Evolutionary conservation across 495 filamentous ascomycete species (phyloP).

Genomic region (Paragyromitra xinjiangensis): DNA sequence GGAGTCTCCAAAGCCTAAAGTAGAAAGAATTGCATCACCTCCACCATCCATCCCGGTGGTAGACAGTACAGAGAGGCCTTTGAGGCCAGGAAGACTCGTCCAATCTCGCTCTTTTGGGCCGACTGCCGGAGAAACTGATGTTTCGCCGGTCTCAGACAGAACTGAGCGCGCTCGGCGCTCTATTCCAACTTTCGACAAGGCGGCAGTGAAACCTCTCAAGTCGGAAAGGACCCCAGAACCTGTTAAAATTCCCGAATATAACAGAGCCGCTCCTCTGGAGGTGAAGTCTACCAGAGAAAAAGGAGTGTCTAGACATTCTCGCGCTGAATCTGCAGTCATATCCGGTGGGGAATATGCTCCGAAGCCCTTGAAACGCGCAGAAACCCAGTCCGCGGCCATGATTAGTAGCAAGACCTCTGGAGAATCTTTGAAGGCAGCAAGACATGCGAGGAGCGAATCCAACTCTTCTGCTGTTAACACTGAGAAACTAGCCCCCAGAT

Average conservation of each 20-base stretch:
- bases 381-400: constrained; percentile 31
- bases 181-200: constrained; percentile 41
- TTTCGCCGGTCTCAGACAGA: background rate
- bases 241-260: constrained; percentile 45
- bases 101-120: constrained; percentile 36
- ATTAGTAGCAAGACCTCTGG: constrained; percentile 34
- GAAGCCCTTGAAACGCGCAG: constrained; percentile 36
- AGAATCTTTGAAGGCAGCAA: constrained; percentile 38
- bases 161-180: constrained; percentile 34
- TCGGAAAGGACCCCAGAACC: constrained; percentile 37
- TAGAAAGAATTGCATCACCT: constrained; percentile 10
- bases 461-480: constrained; percentile 22
- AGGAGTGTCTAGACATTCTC: constrained; percentile 35
- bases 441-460: constrained; percentile 32
- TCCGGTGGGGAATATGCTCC: constrained; percentile 5
- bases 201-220: constrained; percentile 8
- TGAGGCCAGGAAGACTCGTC: constrained; percentile 20
- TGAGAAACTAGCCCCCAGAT: constrained; percentile 34
- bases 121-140: constrained; percentile 10
- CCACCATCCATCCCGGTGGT: constrained; percentile 1
- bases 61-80: constrained; percentile 24
- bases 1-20: background rate
- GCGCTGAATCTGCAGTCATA: constrained; percentile 26
- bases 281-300: constrained; percentile 26
- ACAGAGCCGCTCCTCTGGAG: constrained; percentile 25